Conservation (phyloP, 106 monocot genomes). For the Acorus gramineus region DNA sequence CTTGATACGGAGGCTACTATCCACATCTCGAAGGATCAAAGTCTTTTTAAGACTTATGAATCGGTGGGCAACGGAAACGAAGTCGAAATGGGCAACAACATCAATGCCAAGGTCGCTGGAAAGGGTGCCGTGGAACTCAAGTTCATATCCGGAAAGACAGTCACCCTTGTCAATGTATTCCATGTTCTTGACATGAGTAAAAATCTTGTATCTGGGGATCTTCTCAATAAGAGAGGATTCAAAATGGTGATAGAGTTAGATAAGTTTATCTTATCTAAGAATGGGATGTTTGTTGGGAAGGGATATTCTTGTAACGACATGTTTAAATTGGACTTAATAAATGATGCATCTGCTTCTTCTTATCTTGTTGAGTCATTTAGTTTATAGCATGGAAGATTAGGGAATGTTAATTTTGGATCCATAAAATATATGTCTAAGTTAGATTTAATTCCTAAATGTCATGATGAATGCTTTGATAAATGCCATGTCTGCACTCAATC, state of each 20-base stretch:
- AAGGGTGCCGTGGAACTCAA: neutral
- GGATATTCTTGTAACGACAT: neutral
- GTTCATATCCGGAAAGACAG: neutral
- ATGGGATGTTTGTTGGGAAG: neutral
- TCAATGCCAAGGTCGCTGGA: neutral
- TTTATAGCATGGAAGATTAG: neutral
- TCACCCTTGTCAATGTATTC: neutral
- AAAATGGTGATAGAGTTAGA: neutral
- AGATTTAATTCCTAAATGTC: neutral
- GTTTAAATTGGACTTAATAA: neutral
- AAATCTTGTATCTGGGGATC: neutral
- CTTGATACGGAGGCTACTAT: neutral
- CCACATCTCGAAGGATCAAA: neutral
- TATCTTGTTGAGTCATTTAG: neutral
- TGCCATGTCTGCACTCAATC: neutral
- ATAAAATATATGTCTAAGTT: neutral
- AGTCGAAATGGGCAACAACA: neutral
- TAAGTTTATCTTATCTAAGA: neutral
- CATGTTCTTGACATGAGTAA: neutral
- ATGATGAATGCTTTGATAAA: neutral
- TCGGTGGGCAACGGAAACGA: neutral
- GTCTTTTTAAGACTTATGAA: neutral
- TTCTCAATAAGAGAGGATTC: neutral
- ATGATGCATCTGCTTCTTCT: neutral
- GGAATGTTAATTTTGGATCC: neutral